Base-by-base conservation (phyloP, 371 early-diverging fungal genomes). In the Mucor plumbeus region DNA sequence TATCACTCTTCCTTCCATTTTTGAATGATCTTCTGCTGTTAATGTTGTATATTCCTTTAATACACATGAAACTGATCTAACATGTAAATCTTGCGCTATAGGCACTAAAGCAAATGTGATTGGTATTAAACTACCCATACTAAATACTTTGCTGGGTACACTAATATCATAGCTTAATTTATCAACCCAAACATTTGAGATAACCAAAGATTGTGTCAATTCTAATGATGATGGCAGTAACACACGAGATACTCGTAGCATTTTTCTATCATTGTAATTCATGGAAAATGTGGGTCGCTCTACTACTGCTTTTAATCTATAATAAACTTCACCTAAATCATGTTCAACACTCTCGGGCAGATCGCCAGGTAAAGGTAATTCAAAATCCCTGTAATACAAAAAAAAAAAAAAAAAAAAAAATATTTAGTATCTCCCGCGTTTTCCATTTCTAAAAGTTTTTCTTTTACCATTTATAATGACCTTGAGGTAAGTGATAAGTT, bases 341-440 rank as follows among this genome's bases (percentile, higher is more conserved):
- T 80, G 76, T 11, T 76, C 69, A 11, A 85, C 69, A 0, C 75
- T 74, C 48, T 77, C 81, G 4, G 86, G 84, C 26, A 81, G 59
- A 74, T 83, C 76, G 39, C 86, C 86, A n/a, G 84, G 82, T 21
- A 85, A 57, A 14, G 81, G 79, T 14, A 83, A 59, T 67, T 83
- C 84, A 72, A 85, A 85, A 60, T 80, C 79, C 79, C 83, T 82
- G 50, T 54, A 17, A 34, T 40, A 65, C 39, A 21, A 40, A 43
- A 59, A 63, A 50, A 61, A 50, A 47, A 47, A 21, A 44, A 44
- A 44, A 44, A 44, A 15, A 36, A 38, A 38, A 13, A 26, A 26
- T 41, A 21, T 14, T 61, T 26, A 40, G 26, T 61, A 33, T 57
- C 13, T 39, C 41, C 40, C 41, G 43, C 19, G 8, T 48, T 36